A percentile compares a stretch with the other conserved stretches of the same genome.
phyloP scores from a whole-genome alignment of 345 rosid species.

The Arabis hirsuta region DNA sequence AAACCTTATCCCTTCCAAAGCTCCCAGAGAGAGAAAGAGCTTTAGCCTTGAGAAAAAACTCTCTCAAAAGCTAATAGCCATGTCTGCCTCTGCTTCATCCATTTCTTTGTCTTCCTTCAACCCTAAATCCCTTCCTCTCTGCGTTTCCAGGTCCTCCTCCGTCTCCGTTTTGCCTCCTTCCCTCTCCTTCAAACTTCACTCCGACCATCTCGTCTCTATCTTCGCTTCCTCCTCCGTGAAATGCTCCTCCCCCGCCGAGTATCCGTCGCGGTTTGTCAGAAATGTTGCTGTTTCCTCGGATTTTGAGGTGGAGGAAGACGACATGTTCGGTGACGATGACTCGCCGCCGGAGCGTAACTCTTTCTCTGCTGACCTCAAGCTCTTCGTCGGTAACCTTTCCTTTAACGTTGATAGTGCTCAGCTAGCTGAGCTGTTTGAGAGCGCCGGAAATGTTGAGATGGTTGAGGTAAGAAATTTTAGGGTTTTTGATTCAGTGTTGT shows the following conservation, averaged over 20 bases:
- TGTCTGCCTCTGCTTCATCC: constrained; percentile 75
- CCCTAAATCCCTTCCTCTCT: constrained; percentile 52
- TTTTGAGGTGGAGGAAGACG: constrained; percentile 69
- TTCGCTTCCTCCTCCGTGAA: constrained; percentile 42
- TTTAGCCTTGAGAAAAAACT: constrained; percentile 9
- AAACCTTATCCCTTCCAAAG: constrained; percentile 39
- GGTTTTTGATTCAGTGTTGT: constrained; percentile 15
- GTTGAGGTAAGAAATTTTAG: constrained; percentile 68
- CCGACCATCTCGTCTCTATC: constrained; percentile 46
- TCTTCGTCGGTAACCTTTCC: constrained; percentile 97
- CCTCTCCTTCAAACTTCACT: constrained; percentile 48
- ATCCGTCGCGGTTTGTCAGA: constrained; percentile 53
- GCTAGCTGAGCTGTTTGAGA: constrained; percentile 86
- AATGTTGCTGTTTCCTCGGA: constrained; percentile 76
- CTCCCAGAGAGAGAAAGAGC: constrained; percentile 20
- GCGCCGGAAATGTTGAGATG: constrained; percentile 91
- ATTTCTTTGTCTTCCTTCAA: constrained; percentile 60
- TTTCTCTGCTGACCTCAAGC: constrained; percentile 76
- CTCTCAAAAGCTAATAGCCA: constrained; percentile 43
- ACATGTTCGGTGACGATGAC: constrained; percentile 39
- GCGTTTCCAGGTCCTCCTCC: constrained; percentile 48
- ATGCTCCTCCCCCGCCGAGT: constrained; percentile 28
- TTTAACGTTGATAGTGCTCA: constrained; percentile 84
- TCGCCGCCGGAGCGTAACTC: constrained; percentile 47
- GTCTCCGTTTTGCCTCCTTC: constrained; percentile 47